A percentile compares a stretch with the other conserved stretches of the same genome.
Evolutionary conservation across 768 basidiomycete genomes (phyloP).

Genomic region (Cystobasidium onofrii): DNA sequence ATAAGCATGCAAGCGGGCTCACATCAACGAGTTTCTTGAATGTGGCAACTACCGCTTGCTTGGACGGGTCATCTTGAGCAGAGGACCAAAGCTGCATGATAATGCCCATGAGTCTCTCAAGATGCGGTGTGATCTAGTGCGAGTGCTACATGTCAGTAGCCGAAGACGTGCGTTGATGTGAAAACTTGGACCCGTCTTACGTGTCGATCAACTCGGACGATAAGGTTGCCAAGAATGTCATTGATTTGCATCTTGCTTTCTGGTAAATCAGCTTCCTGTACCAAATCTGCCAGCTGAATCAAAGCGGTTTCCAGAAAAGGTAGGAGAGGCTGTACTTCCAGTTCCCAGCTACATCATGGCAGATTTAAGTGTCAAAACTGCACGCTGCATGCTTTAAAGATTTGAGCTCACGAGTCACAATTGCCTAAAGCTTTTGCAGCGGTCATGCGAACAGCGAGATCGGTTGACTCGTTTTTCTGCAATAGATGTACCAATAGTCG

Average conservation of each 20-base stretch:
- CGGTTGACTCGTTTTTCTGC: conserved; percentile 57
- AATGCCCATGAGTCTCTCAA: conserved; percentile 56
- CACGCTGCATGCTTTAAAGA: too few relatives aligned
- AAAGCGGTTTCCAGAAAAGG: conserved; percentile 60
- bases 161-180: too few relatives aligned
- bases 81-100: conserved; percentile 64
- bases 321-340: conserved; percentile 58
- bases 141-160: too few relatives aligned
- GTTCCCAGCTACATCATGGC: conserved; percentile 47
- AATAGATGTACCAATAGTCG: conserved; percentile 52
- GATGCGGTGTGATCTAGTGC: conserved; percentile 60
- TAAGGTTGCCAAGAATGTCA: conserved; percentile 59
- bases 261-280: conserved; percentile 63
- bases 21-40: conserved; percentile 66
- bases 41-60: conserved; percentile 57
- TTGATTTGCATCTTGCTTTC: conserved; percentile 72
- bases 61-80: conserved; percentile 28
- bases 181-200: too few relatives aligned
- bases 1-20: conserved; percentile 29
- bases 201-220: conserved; percentile 51
- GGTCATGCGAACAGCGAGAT: conserved; percentile 76
- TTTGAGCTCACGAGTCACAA: conserved; percentile 55
- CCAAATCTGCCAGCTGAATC: conserved; percentile 59
- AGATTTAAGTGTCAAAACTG: too few relatives aligned
- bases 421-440: conserved; percentile 70